phyloP scores from a whole-genome alignment of 345 rosid genomes.

The Cochlearia excelsa region DNA sequence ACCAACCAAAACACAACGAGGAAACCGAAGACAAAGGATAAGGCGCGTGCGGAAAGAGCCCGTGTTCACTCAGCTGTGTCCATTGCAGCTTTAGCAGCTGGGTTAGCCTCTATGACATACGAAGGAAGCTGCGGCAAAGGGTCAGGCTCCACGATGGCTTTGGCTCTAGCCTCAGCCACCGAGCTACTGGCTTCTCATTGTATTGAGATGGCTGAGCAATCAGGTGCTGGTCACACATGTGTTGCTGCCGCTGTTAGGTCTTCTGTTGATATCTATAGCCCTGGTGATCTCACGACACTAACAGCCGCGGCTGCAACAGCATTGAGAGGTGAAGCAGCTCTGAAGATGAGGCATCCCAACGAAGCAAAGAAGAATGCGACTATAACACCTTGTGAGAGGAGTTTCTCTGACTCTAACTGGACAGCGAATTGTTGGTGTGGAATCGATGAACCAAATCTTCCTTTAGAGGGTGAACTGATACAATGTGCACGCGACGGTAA shows the following conservation, averaged over 20 bases:
- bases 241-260: constrained; percentile 69
- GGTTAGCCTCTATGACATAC: constrained; percentile 63
- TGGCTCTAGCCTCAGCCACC: constrained; percentile 78
- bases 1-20: constrained; percentile 22
- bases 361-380: constrained; percentile 85
- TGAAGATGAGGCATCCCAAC: constrained; percentile 70
- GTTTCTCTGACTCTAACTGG: constrained; percentile 49
- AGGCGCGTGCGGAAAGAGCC: constrained; percentile 64
- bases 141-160: constrained; percentile 54
- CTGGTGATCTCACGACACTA: constrained; percentile 84
- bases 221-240: constrained; percentile 57
- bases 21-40: constrained; percentile 58
- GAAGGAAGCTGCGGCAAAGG: constrained; percentile 44
- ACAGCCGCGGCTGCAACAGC: constrained; percentile 99
- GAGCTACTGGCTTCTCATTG: constrained; percentile 88
- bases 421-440: constrained; percentile 36
- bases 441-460: constrained; percentile 28
- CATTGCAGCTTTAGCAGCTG: constrained; percentile 87
- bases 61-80: constrained; percentile 69
- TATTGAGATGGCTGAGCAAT: constrained; percentile 72
- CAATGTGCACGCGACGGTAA: constrained; percentile 38
- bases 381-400: constrained; percentile 71
- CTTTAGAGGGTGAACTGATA: constrained; percentile 35
- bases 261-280: constrained; percentile 69
- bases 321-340: constrained; percentile 88